A percentile compares a stretch with the other conserved stretches of the same genome.
phyloP scores from a whole-genome alignment of 306 rosid species.

The Acacia crassicarpa region DNA sequence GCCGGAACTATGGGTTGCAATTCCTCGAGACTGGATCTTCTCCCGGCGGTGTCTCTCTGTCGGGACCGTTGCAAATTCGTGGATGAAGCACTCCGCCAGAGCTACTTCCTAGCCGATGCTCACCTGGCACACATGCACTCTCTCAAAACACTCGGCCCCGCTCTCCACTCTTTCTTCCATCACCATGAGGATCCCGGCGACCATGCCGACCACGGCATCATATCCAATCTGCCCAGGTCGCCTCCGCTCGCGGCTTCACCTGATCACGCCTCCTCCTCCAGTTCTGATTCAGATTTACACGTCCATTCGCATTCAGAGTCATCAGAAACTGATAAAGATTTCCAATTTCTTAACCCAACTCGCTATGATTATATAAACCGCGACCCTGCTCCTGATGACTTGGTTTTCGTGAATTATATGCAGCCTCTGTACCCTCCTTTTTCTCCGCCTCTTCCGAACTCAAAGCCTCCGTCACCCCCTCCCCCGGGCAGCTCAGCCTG shows the following conservation, averaged over 20 bases:
- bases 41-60: constrained; percentile 79
- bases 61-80: constrained; percentile 82
- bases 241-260: constrained; percentile 11
- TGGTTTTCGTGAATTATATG: constrained; percentile 29
- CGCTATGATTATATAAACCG: constrained; percentile 27
- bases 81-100: constrained; percentile 61
- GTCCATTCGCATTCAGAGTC: constrained; percentile 44
- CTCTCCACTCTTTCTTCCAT: constrained; percentile 58
- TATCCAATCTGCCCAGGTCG: background rate
- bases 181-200: constrained; percentile 20
- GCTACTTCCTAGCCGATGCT: constrained; percentile 70
- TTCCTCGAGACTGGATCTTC: constrained; percentile 58
- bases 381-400: constrained; percentile 28
- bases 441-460: constrained; percentile 41
- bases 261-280: constrained; percentile 27
- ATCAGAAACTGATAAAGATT: constrained; percentile 33
- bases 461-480: constrained; percentile 48
- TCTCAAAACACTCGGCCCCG: constrained; percentile 57
- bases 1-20: constrained; percentile 68
- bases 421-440: constrained; percentile 25
- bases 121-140: constrained; percentile 71
- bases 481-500: constrained; percentile 63
- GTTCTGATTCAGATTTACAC: constrained; percentile 39
- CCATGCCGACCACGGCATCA: background rate
- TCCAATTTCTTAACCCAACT: constrained; percentile 23